Percentiles rank a stretch among this genome's conserved stretches.
phyloP scores from a whole-genome alignment of 805 yeast genomes.

The Candida oleophila region DNA sequence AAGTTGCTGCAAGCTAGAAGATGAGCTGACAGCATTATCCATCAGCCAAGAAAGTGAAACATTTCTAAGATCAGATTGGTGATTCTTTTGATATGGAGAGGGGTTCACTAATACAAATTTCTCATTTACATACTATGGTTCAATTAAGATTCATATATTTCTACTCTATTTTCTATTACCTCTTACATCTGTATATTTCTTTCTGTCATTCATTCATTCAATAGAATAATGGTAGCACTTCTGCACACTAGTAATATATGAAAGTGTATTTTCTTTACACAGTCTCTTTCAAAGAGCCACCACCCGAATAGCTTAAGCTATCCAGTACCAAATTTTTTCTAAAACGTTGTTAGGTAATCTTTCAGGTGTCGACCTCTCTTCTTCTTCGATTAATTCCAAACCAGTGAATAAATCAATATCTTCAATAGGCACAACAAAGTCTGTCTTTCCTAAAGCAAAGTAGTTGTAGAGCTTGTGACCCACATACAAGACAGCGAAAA shows the following conservation, averaged over 20 bases:
- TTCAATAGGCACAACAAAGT: slow-evolving; percentile 49
- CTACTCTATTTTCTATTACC: no score
- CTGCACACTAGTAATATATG: neutral
- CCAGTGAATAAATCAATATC: slow-evolving; percentile 64
- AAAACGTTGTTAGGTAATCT: slow-evolving; percentile 39
- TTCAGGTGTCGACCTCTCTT: slow-evolving; percentile 38
- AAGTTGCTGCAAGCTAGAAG: no score
- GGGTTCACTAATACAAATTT: no score
- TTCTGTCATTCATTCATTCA: no score
- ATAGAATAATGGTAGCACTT: no score
- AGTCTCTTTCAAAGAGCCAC: neutral
- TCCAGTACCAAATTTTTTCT: slow-evolving; percentile 51
- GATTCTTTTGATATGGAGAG: no score
- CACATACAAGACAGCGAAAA: slow-evolving; percentile 49
- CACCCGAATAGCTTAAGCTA: slow-evolving; percentile 26
- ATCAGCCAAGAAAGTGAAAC: no score
- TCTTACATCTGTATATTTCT: no score
- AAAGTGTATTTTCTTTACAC: neutral
- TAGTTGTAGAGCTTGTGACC: slow-evolving; percentile 55
- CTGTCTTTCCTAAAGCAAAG: slow-evolving; percentile 21
- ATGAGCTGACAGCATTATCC: no score
- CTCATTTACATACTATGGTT: no score
- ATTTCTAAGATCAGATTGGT: no score
- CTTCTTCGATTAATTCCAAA: slow-evolving; percentile 58
- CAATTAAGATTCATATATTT: no score